Base-by-base conservation (phyloP, 164 flowering plant species). In the Magnolia sinica region DNA sequence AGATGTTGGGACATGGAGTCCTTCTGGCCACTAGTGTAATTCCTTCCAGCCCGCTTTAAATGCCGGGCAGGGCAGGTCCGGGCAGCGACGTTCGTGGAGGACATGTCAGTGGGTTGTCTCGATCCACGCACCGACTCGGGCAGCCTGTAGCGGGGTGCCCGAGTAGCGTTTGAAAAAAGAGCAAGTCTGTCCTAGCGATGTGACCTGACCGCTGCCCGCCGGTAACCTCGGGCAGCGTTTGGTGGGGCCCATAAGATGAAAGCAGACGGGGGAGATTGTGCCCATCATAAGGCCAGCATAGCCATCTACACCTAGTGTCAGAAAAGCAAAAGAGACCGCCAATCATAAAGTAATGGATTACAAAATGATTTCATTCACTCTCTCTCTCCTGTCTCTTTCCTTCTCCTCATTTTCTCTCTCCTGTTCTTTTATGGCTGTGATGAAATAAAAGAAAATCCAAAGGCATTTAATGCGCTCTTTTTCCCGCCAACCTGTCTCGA, bases 331-430 rank as follows among this genome's bases (percentile, higher is more conserved):
- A 76, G 45, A 58, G 5, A 10, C 31, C 72, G 27, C 77, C 80
- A 81, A 81, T 81, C 83, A 81, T 81, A 81, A 77, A 81, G 83
- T 80, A 81, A 81, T 81, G 78, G 83, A 81, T 81, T 81, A 72
- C 83, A 81, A 81, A 81, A 81, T 81, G 66, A 81, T 81, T 78
- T 77, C 45, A 37, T 0, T 3, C 45, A 3, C 45, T 37, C 45
- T 37, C 45, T 37, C 45, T 4, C 45, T 37, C 71, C 45, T 24
- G 8, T 67, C 74, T 70, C 64, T 61, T 73, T 58, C 76, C 63
- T 31, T 55, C 70, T n/a, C 13, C 23, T 45, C 24, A 13, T 13
- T 59, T 59, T 59, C 64, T 65, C 29, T 29, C 68, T n/a, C 24
- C 24, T 14, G 6, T 11, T 65, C 22, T 23, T 65, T 20, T 29